A percentile compares a stretch with the other conserved stretches of the same genome.
These are phyloP conservation scores for Xylariaceae sp. DNA, from an alignment of 2,329 filamentous ascomycete genomes.

Conservation along the genomic window DNA sequence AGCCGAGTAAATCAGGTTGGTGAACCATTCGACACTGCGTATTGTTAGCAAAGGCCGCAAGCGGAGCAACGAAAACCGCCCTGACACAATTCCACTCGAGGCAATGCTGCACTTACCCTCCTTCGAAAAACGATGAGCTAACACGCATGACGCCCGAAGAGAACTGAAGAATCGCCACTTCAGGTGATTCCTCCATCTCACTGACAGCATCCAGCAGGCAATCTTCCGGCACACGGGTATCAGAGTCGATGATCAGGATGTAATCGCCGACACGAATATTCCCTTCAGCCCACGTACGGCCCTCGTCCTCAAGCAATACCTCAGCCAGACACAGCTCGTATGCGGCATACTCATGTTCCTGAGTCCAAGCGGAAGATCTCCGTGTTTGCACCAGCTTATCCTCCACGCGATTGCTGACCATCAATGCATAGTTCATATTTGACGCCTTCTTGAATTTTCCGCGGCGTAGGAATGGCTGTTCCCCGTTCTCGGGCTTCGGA, in stretches of 20 bases:
- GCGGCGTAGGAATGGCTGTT: constrained; percentile 49
- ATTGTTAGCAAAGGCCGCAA: constrained; percentile 5
- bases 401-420: constrained; percentile 64
- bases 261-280: constrained; percentile 84
- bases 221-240: constrained; percentile 71
- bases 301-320: constrained; percentile 57
- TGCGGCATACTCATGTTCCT: constrained; percentile 60
- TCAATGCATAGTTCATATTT: constrained; percentile 67
- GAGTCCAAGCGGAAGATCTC: constrained; percentile 58
- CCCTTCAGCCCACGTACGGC: constrained; percentile 73
- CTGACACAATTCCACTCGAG: neutral
- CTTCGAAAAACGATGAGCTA: constrained; percentile 66
- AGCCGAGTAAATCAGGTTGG: constrained; percentile 68
- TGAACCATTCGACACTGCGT: constrained; percentile 61
- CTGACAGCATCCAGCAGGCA: constrained; percentile 74
- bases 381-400: constrained; percentile 56
- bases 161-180: constrained; percentile 75
- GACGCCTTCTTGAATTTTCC: constrained; percentile 68
- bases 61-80: neutral
- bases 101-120: constrained; percentile 26
- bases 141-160: constrained; percentile 76
- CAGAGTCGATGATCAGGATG: constrained; percentile 71
- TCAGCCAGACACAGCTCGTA: constrained; percentile 62
- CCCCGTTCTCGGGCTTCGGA: constrained; percentile 45
- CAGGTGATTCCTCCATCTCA: constrained; percentile 74